Percentiles rank a stretch among this genome's conserved stretches.
Evolutionary conservation across 257 asterid species (phyloP).

Genomic region (Forsythia suspensa): DNA sequence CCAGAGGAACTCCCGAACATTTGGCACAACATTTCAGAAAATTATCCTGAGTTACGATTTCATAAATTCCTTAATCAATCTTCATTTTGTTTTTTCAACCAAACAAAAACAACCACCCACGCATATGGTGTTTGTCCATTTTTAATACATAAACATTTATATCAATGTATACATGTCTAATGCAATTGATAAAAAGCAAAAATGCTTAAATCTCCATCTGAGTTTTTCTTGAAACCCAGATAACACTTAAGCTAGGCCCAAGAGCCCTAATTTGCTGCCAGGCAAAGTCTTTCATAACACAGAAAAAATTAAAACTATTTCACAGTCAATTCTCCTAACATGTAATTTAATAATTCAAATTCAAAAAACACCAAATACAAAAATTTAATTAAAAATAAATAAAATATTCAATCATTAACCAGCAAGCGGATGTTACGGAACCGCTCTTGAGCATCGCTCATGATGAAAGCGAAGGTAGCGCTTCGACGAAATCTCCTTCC

Average conservation of each 20-base stretch:
- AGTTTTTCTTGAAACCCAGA: neutral
- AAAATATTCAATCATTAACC: constrained; percentile 37
- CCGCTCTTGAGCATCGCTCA: constrained; percentile 92
- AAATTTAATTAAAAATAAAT: neutral
- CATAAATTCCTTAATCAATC: too few relatives aligned
- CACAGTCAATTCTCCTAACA: constrained; percentile 1
- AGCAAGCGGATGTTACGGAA: constrained; percentile 86
- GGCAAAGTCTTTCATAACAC: neutral
- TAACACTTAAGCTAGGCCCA: constrained; percentile 18
- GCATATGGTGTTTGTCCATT: neutral
- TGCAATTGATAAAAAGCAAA: neutral
- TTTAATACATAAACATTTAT: constrained; percentile 5
- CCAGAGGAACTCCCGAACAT: neutral
- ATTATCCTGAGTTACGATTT: neutral
- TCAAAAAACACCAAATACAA: neutral
- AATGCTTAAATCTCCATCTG: neutral
- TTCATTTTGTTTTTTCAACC: too few relatives aligned
- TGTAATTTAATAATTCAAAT: neutral
- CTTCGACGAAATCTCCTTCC: constrained; percentile 90
- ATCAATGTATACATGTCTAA: neutral
- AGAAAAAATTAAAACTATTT: neutral
- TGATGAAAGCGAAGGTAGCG: constrained; percentile 79
- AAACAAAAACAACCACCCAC: too few relatives aligned
- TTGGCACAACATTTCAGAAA: neutral
- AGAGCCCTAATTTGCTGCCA: constrained; percentile 15